Conservation (phyloP, 495 filamentous ascomycete species). For the Penicillium riverlandense region DNA sequence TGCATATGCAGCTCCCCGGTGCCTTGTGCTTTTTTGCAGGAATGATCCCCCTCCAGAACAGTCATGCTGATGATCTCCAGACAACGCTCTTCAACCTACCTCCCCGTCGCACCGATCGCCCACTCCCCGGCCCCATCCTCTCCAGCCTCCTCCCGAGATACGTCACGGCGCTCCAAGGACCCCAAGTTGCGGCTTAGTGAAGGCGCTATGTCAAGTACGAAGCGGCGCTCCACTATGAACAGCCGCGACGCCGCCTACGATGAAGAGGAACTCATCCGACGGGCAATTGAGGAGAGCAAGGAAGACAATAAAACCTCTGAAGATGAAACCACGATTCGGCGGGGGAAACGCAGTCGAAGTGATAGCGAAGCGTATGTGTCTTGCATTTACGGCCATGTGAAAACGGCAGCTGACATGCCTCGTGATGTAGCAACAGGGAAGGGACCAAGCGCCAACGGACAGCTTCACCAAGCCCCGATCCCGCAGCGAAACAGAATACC, state of each 20-base stretch:
- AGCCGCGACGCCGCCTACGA: slow-evolving; percentile 94
- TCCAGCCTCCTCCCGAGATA: slow-evolving; percentile 38
- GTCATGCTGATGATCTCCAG: slow-evolving; percentile 36
- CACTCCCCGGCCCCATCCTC: slow-evolving; percentile 38
- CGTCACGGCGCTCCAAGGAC: slow-evolving; percentile 40
- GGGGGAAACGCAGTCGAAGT: slow-evolving; percentile 78
- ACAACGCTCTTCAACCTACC: slow-evolving; percentile 60
- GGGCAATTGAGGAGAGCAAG: slow-evolving; percentile 93
- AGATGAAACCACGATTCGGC: slow-evolving; percentile 44
- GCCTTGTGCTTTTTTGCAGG: neutral
- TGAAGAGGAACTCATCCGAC: slow-evolving; percentile 81
- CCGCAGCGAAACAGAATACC: slow-evolving; percentile 40
- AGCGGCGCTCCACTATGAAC: slow-evolving; percentile 95
- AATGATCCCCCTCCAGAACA: neutral
- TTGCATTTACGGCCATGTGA: neutral
- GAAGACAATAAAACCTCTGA: slow-evolving; percentile 48
- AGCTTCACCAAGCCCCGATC: slow-evolving; percentile 61
- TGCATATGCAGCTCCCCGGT: neutral
- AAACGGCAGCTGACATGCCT: slow-evolving; percentile 12
- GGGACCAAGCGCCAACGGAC: slow-evolving; percentile 66
- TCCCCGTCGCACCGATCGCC: slow-evolving; percentile 47
- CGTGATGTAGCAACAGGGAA: slow-evolving; percentile 42
- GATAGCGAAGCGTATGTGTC: slow-evolving; percentile 84
- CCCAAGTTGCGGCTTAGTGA: slow-evolving; percentile 41
- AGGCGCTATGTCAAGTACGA: slow-evolving; percentile 39